phyloP scores from a whole-genome alignment of 1,139 yeast genomes.

The Schizosaccharomyces versatilis region DNA sequence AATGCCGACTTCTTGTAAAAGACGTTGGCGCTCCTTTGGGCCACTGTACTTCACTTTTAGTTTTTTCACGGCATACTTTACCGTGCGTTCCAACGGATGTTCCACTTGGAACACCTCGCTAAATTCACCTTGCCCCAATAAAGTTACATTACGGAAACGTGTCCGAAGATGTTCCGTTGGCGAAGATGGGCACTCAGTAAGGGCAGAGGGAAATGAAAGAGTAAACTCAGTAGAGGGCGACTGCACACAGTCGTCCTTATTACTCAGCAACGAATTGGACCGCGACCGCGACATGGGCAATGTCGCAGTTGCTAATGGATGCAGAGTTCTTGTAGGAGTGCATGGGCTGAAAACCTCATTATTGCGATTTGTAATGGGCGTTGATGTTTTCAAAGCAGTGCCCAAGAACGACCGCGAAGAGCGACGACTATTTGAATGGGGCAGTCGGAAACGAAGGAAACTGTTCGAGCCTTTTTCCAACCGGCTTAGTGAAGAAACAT shows the following conservation, averaged over 20 bases:
- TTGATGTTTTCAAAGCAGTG: too few species aligned
- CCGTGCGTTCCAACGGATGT: constrained; percentile 20
- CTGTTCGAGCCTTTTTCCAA: constrained; percentile 5
- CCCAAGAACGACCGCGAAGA: too few species aligned
- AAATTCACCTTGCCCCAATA: constrained; percentile 71
- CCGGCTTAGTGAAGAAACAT: neutral
- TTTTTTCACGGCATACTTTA: constrained; percentile 59
- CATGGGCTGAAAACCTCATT: too few species aligned
- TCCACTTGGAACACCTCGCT: constrained; percentile 63
- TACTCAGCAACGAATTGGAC: too few species aligned
- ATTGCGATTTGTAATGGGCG: too few species aligned
- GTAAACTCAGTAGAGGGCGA: neutral
- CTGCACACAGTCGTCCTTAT: neutral
- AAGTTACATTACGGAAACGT: constrained; percentile 48
- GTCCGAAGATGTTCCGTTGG: constrained; percentile 24
- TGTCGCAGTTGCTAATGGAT: too few species aligned
- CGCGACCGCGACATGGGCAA: too few species aligned
- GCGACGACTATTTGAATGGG: too few species aligned
- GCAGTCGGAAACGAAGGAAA: neutral
- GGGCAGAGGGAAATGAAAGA: constrained; percentile 1
- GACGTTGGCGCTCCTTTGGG: constrained; percentile 28
- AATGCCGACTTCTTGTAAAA: constrained; percentile 36
- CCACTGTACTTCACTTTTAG: constrained; percentile 38
- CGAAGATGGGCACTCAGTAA: constrained; percentile 6
- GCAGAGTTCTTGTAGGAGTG: too few species aligned